Evolutionary conservation across 2,329 filamentous ascomycete species (phyloP), one percentile per base, ranked within the genome.

Genomic region (Xylaria arbuscula): DNA sequence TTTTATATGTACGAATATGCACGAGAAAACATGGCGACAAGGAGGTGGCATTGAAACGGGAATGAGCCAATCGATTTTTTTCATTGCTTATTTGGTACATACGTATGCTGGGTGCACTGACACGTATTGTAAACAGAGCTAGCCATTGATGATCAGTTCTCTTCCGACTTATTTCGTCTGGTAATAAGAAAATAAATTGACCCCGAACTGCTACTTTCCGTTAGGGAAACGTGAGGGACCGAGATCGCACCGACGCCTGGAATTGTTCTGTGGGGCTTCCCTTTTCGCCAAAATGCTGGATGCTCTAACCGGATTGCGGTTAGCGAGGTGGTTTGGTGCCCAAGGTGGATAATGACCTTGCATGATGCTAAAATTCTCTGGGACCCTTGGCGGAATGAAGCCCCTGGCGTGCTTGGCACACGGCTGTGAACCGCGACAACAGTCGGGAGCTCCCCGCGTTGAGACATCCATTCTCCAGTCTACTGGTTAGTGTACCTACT

Each of bases 211-310:
- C 59, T 61, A n/a, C 40, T 60, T 69, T 60, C 67, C 67, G 64
- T 56, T 61, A 62, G 56, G 60, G 55, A 59, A 51, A 42, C 54
- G 28, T 56, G 32, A 66, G 56, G 53, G 59, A 47, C 70, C 70
- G 64, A 71, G 60, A 69, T 67, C 69, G 69, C 67, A 42, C 67
- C 67, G 69, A 67, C 40, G 24, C 47, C 45, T 67, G 55, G 48
- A 67, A 64, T 56, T 55, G 22, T 64, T 61, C 60, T 62, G 42
- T 63, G 60, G 61, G 67, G 40, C 55, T 62, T 48, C 59, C 59
- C 10, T 67, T 64, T 67, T 65, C 45, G 66, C 55, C 50, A 34
- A 48, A 48, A 61, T 48, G 3, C 51, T 34, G 34, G 38, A 15
- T 36, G 5, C 28, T 19, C 40, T 64, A 66, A 28, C 62, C 24